These are phyloP conservation scores for Heliophila coronopifolia DNA, from an alignment of 441 rosid genomes.

Conservation along the genomic window DNA sequence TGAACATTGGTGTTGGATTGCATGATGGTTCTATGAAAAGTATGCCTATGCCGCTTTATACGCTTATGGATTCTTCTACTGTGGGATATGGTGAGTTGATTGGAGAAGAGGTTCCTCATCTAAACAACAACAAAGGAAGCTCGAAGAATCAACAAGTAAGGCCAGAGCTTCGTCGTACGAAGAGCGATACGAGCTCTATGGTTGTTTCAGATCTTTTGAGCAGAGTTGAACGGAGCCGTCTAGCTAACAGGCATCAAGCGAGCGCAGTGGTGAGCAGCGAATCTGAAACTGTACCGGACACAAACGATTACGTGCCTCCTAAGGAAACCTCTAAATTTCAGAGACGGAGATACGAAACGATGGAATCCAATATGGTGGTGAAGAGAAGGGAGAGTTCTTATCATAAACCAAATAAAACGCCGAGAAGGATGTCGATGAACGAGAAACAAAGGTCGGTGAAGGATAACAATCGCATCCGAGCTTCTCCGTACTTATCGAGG, in stretches of 20 bases:
- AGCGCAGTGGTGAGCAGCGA: constrained; percentile 14
- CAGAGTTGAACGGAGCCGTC: constrained; percentile 29
- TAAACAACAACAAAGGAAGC: constrained; percentile 25
- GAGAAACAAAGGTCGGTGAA: constrained; percentile 2
- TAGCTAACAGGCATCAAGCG: constrained; percentile 17
- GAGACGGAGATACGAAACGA: constrained; percentile 2
- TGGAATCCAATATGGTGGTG: constrained; percentile 14
- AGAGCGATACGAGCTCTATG: constrained; percentile 36
- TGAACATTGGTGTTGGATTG: constrained; percentile 69
- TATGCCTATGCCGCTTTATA: constrained; percentile 88
- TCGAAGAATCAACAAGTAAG: constrained; percentile 32
- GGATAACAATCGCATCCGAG: constrained; percentile 4
- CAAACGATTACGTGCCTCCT: not conserved
- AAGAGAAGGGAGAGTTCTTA: not conserved
- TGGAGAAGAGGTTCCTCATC: constrained; percentile 44
- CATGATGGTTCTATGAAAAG: constrained; percentile 78
- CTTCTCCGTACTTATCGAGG: constrained; percentile 25
- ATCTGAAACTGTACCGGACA: not conserved
- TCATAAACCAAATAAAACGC: constrained; percentile 23
- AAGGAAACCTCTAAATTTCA: not conserved
- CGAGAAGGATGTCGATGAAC: not conserved
- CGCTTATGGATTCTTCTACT: constrained; percentile 49
- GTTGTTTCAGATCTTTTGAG: constrained; percentile 28
- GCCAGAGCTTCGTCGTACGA: constrained; percentile 34
- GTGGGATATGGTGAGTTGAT: constrained; percentile 52